A percentile compares a stretch with the other conserved stretches of the same genome.
phyloP scores from a whole-genome alignment of 192 early-diverging fungal genomes.

The Pilaira anomala region DNA sequence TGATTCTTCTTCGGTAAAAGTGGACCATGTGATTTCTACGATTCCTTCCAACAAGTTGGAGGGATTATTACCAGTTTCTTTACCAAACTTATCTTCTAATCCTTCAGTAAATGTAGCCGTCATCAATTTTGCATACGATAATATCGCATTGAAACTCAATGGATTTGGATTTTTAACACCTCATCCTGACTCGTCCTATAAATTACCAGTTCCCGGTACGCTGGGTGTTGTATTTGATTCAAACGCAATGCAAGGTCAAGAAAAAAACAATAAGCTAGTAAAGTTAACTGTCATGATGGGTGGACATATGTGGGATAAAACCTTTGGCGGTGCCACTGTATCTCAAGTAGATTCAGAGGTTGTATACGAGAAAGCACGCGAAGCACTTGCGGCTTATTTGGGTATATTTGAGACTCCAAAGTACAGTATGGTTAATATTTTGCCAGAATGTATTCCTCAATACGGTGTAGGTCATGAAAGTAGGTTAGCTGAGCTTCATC shows the following conservation, averaged over 20 bases:
- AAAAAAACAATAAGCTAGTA: conserved; percentile 34
- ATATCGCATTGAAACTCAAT: conserved; percentile 48
- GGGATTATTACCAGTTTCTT: conserved; percentile 29
- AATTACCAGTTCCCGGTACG: conserved; percentile 34
- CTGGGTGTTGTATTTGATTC: conserved; percentile 91
- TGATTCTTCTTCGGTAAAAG: conserved; percentile 7
- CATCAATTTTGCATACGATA: conserved; percentile 72
- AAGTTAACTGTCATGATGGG: conserved; percentile 90
- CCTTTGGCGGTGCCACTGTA: conserved; percentile 39
- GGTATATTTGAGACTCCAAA: conserved; percentile 50
- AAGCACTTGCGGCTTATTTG: conserved; percentile 59
- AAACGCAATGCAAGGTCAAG: conserved; percentile 68
- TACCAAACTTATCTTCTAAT: conserved; percentile 57
- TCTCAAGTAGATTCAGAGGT: conserved; percentile 22
- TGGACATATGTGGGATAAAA: conserved; percentile 65
- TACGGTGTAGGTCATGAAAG: conserved; percentile 82
- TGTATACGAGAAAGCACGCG: conserved; percentile 45
- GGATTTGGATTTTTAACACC: conserved; percentile 93
- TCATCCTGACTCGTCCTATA: conserved; percentile 33
- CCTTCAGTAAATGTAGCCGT: conserved; percentile 78
- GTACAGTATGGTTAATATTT: conserved; percentile 53
- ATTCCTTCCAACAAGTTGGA: conserved; percentile 55
- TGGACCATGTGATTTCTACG: conserved; percentile 65
- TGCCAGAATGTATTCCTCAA: conserved; percentile 81
- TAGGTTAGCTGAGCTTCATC: conserved; percentile 62